Evolutionary conservation across 305 asterid species (phyloP), one percentile per base, ranked within the genome.

Genomic region (Euphrasia arctica): DNA sequence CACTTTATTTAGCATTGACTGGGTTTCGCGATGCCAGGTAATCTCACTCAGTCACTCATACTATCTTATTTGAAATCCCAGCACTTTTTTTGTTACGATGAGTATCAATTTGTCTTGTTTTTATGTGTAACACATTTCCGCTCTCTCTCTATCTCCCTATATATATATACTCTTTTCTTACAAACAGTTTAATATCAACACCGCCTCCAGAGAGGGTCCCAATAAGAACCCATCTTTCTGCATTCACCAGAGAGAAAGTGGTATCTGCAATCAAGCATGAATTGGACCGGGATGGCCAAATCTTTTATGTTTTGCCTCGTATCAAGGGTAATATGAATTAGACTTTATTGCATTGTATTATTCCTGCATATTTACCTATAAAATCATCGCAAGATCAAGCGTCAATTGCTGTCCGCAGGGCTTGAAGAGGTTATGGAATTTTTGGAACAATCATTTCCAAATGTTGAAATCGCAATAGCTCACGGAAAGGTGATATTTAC

Each of bases 191-290:
- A 78, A 92, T 92, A 69, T 49, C 95, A 69, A 87, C 97, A 28
- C 97, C 97, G 41, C 98, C 98, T 67, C 98, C 98, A 13, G 97
- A 92, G 80, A 87, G 98, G 83, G 97, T 92, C 65, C 98, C 98
- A 6, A 92, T 92, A 77, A 84, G 73, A 77, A 87, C 97, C 39
- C 93, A 87, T 84, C 98, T 92, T 78, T 82, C 85, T 36, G 89
- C 93, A 69, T 92, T 72, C 78, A 68, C 83, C 12, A 73, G 83
- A 77, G 90, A 83, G 72, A 87, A 80, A 72, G 96, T 85, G 64
- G 56, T 84, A 69, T 79, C 93, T 62, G 98, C 98, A 62, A 85
- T 92, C 73, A 82, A 74, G 77, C 77, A 76, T 74, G 98, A 92
- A 87, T 78, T 92, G 83, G 86, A 87, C 76, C 97, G 96, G 54